A percentile compares a stretch with the other conserved stretches of the same genome.
Conservation (phyloP, 129 eudicot species). For the Flaveria ramosissima region DNA sequence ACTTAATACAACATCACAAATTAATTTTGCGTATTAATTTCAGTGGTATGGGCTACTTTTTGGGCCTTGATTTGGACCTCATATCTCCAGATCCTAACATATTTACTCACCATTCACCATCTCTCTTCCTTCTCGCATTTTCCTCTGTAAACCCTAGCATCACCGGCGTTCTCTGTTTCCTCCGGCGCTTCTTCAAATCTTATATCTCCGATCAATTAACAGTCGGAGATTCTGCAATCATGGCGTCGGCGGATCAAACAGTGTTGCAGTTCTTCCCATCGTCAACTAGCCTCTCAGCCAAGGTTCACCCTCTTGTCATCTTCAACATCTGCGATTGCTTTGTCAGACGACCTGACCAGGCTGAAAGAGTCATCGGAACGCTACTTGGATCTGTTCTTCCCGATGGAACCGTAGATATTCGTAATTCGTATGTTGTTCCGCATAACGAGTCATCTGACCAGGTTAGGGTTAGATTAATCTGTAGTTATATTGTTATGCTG, state of each 20-base stretch:
- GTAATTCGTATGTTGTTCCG: conserved; percentile 93
- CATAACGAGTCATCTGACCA: conserved; percentile 84
- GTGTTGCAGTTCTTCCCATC: conserved; percentile 71
- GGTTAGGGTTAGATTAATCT: conserved; percentile 47
- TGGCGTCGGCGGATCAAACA: conserved; percentile 62
- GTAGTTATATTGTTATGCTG: too few relatives aligned
- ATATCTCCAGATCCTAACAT: neutral
- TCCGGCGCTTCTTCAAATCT: conserved; percentile 12
- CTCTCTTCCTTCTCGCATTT: conserved; percentile 2
- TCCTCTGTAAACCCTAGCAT: conserved; percentile 49
- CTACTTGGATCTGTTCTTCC: conserved; percentile 86
- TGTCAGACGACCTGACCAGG: conserved; percentile 86
- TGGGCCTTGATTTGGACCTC: conserved; percentile 5
- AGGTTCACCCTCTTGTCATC: conserved; percentile 88
- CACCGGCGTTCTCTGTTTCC: neutral
- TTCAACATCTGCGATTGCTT: conserved; percentile 88
- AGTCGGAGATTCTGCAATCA: conserved; percentile 25
- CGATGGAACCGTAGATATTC: conserved; percentile 87
- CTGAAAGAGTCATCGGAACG: conserved; percentile 89
- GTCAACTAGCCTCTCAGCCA: conserved; percentile 66
- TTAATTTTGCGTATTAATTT: neutral
- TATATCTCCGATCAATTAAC: neutral
- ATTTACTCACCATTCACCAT: neutral
- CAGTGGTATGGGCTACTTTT: neutral
- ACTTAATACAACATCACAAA: neutral